Evolutionary conservation across 2,329 filamentous ascomycete species (phyloP).

Genomic region (Cladophialophora bantiana): DNA sequence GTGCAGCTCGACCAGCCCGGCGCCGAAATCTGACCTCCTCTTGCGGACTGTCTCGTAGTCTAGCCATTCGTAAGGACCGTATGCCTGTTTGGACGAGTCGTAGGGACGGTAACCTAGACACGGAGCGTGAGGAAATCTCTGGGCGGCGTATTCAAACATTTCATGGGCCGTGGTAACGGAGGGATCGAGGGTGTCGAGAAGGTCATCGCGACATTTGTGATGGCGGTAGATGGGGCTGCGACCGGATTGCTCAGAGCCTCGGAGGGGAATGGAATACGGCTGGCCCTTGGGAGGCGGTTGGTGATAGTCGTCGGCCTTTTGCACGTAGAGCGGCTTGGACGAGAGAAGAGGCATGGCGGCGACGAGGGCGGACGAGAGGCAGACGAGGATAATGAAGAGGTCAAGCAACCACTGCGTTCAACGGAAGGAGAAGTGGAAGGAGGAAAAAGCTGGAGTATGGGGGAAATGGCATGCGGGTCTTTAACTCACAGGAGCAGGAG

Average conservation of each 20-base stretch:
- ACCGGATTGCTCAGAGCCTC: conserved; percentile 74
- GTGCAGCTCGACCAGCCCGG: conserved; percentile 83
- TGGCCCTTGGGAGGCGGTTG: conserved; percentile 73
- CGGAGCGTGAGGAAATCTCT: conserved; percentile 50
- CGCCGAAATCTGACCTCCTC: conserved; percentile 83
- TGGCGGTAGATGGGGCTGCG: conserved; percentile 82
- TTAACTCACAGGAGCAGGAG: not conserved
- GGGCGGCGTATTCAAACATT: conserved; percentile 71
- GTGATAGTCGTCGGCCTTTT: conserved; percentile 59
- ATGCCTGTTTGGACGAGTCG: conserved; percentile 75
- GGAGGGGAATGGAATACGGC: conserved; percentile 79
- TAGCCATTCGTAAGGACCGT: conserved; percentile 80
- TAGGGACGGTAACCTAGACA: conserved; percentile 84
- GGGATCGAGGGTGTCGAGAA: conserved; percentile 76
- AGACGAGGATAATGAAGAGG: not conserved
- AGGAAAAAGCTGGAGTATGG: conserved; percentile 2
- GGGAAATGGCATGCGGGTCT: not conserved
- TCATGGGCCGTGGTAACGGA: conserved; percentile 76
- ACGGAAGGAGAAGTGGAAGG: conserved; percentile 2
- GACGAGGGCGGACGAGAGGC: conserved; percentile 1
- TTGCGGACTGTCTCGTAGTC: conserved; percentile 80
- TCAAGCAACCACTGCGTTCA: not conserved
- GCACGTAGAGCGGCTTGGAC: conserved; percentile 47
- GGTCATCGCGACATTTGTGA: conserved; percentile 75
- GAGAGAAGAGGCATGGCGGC: conserved; percentile 46